These are phyloP conservation scores for Pichia phayaonensis DNA, from an alignment of 805 yeast species.

Conservation along the genomic window DNA sequence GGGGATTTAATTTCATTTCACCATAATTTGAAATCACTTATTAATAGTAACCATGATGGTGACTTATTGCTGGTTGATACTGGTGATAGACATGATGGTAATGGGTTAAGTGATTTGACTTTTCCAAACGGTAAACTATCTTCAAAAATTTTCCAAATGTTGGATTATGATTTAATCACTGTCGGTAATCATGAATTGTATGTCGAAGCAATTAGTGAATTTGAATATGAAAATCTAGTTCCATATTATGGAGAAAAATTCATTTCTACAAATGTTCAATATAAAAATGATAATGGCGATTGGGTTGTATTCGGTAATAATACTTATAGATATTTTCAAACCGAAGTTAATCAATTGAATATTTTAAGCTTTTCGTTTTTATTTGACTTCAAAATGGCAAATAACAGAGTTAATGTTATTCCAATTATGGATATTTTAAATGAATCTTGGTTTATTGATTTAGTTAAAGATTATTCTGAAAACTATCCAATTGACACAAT, in stretches of 20 bases:
- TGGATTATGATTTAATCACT: constrained; percentile 71
- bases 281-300: constrained; percentile 33
- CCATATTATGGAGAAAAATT: constrained; percentile 55
- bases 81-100: constrained; percentile 94
- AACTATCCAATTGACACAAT: constrained; percentile 49
- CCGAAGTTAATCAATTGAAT: constrained; percentile 43
- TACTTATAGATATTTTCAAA: constrained; percentile 55
- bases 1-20: constrained; percentile 80
- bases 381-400: constrained; percentile 63
- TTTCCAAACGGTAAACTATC: constrained; percentile 61
- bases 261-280: constrained; percentile 67
- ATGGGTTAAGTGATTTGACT: constrained; percentile 80
- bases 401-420: constrained; percentile 54
- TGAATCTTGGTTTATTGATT: constrained; percentile 58
- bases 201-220: constrained; percentile 49
- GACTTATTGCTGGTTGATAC: constrained; percentile 77
- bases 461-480: constrained; percentile 27
- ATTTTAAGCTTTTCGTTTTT: constrained; percentile 71
- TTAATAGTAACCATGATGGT: constrained; percentile 29
- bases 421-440: constrained; percentile 47
- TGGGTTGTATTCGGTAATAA: constrained; percentile 62
- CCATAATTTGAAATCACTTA: constrained; percentile 33
- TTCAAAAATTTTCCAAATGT: constrained; percentile 51
- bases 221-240: constrained; percentile 58
- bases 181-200: constrained; percentile 92